Percentiles rank a stretch among this genome's conserved stretches.
These are phyloP conservation scores for Ustilago esculenta DNA, from an alignment of 1,284 basidiomycete species.

Conservation along the genomic window DNA sequence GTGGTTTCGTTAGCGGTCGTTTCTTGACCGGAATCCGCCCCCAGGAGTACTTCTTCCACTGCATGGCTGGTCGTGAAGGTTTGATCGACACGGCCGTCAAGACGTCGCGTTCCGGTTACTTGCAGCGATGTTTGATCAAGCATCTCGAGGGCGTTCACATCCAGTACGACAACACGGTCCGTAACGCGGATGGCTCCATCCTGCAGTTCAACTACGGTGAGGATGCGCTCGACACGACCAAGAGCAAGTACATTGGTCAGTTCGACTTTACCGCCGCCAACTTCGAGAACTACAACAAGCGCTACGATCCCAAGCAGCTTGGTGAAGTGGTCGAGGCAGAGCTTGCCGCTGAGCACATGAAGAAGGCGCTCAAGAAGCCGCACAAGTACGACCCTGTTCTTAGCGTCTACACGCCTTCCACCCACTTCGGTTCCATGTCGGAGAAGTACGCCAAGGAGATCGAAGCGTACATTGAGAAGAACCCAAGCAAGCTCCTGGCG, in stretches of 20 bases:
- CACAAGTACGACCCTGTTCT: conserved; percentile 82
- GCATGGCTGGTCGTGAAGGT: conserved; percentile 99
- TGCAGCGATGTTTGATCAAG: conserved; percentile 98
- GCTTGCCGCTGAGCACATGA: conserved; percentile 81
- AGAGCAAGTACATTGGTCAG: conserved; percentile 74
- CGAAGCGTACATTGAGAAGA: conserved; percentile 81
- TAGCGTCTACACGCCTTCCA: conserved; percentile 80
- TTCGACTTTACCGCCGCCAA: conserved; percentile 95
- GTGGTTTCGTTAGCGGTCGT: conserved; percentile 99
- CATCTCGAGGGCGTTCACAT: conserved; percentile 95
- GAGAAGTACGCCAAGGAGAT: conserved; percentile 88
- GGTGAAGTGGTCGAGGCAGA: conserved; percentile 75
- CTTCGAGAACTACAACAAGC: conserved; percentile 79
- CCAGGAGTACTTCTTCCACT: conserved; percentile 99
- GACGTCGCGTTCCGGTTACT: conserved; percentile 96
- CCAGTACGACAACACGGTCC: conserved; percentile 97
- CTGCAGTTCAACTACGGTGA: conserved; percentile 98
- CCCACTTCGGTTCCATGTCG: conserved; percentile 87
- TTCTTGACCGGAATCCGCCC: conserved; percentile 98
- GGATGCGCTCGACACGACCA: conserved; percentile 94
- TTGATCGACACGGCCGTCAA: conserved; percentile 99
- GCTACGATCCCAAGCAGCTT: conserved; percentile 74
- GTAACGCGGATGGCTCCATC: conserved; percentile 90
- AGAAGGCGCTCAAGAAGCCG: conserved; percentile 84
- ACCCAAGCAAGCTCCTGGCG: conserved; percentile 79